Percentiles rank a stretch among this genome's conserved stretches.
Evolutionary conservation across 164 flowering plant genomes (phyloP).

Genomic region (Cinnamomum chago): DNA sequence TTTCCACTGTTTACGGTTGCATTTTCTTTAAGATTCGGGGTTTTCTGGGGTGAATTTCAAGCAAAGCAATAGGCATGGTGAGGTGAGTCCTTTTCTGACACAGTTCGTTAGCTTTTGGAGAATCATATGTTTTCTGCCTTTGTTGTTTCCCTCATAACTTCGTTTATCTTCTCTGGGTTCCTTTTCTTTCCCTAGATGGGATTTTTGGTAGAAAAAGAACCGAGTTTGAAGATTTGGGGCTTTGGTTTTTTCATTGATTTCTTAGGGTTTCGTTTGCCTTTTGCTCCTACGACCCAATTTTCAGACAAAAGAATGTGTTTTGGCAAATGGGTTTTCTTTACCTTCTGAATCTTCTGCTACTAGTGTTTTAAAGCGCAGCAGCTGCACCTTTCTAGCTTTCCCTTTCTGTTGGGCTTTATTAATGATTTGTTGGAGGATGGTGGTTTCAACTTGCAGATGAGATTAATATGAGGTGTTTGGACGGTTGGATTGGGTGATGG

Average conservation of each 20-base stretch:
- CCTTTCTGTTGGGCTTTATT: neutral
- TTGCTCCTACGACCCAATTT: neutral
- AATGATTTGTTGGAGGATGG: neutral
- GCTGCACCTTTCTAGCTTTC: neutral
- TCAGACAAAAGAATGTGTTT: neutral
- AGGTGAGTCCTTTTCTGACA: neutral
- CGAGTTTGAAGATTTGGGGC: neutral
- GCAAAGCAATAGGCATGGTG: conserved; percentile 16
- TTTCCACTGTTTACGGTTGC: conserved; percentile 9
- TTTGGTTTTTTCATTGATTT: neutral
- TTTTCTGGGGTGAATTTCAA: conserved; percentile 41
- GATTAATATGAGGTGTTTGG: conserved; percentile 12
- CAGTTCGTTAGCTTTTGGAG: neutral
- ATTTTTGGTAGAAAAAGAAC: neutral
- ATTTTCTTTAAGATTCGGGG: conserved; percentile 20
- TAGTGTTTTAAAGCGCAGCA: no score
- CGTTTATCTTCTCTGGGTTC: conserved; percentile 5
- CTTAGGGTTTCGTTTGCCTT: neutral
- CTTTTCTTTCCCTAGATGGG: neutral
- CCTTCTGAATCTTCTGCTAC: neutral
- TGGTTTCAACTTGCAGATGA: conserved; percentile 23
- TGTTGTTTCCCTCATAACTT: conserved; percentile 25
- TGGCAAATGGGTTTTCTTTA: neutral
- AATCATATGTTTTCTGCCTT: conserved; percentile 1
- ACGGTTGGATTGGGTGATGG: conserved; percentile 28